Base-by-base conservation (phyloP, 108 stramenopile species). In the Skeletonema costatum region DNA sequence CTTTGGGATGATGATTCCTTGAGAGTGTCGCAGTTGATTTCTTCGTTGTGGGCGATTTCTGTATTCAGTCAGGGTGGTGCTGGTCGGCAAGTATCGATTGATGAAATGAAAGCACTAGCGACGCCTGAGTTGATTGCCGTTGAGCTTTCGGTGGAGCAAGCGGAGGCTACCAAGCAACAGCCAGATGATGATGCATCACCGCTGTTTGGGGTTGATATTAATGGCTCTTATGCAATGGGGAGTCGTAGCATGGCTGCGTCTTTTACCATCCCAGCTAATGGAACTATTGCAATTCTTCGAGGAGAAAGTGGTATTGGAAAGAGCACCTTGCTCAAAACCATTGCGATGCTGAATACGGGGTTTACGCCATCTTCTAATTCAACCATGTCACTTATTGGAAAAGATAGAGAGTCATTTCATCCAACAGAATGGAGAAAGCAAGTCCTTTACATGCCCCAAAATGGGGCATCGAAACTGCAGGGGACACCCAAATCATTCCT, bases 281-380 rank as follows among this genome's bases (percentile, higher is more conserved):
- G 82, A 10, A 73, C 71, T n/a, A 75, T 77, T 19, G 36, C 60
- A 2, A n/a, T 73, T 25, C 38, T 83, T n/a, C 64, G 64, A 66
- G 93, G 93, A 16, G 42, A 70, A 17, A 71, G 66, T 36, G 93
- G 93, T 12, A 58, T 35, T 48, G 93, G 93, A 29, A 94, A 94
- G 64, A 80, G 85, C 2, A 88, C 87, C 70, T 30, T 94, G 2
- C 73, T 94, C 14, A 85, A 85, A 30, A 39, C 76, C 1, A 73
- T 94, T 56, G 91, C 81, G 0, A 80, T 75, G 21, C 67, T 94
- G 35, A 72, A 71, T 53, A 75, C 84, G 11, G 19, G 69, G 12
- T 67, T 32, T 53, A 25, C 64, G 17, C 12, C 74, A 42, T 58
- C 62, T 60, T 30, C 35, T n/a, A 60, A 14, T 42, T 14, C 31